Base-by-base conservation (phyloP, 2,329 filamentous ascomycete species). In the Fusarium sp. region DNA sequence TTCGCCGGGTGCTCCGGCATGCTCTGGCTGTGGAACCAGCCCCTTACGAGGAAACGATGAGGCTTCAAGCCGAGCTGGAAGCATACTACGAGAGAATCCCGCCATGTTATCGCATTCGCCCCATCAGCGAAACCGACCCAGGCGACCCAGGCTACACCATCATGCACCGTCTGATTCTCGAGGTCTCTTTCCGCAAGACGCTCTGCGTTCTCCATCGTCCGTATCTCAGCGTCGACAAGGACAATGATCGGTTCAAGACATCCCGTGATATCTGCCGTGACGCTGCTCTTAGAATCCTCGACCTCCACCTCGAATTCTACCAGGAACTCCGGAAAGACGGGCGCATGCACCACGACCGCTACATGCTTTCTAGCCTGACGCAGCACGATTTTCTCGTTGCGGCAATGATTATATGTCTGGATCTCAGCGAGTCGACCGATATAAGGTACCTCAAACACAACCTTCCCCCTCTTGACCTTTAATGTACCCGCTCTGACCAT, bases 341-440 rank as follows among this genome's bases (percentile, higher is more conserved):
- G 0, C 80, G 85, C 18, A 76, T 90, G 63, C 81, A 84, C 59
- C 81, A 84, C 40, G 85, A 89, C 52, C 81, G 84, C 43, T 87
- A 85, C 77, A 86, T 90, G 79, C 74, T 89, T 8, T 84, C 84
- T 4, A 84, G 83, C 4, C 74, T 90, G 46, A 85, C 85, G 6
- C 78, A 86, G 23, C 86, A 89, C 36, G 86, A 90, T 68, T 90
- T 89, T 64, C 77, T 90, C 28, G 82, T 90, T 16, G 88, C 88
- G 0, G 84, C 87, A 12, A 90, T 89, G 86, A 85, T 90, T 41
- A 72, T 90, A 7, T 90, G 86, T 60, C 75, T 90, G 4, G 85
- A 87, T 65, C 75, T 86, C 12, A 80, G 78, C 27, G 82, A 84
- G 65, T 80, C 80, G 16, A 68, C 72, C 30, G 76, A 80, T 18